A percentile compares a stretch with the other conserved stretches of the same genome.
These are phyloP conservation scores for Neurospora terricola DNA, from an alignment of 495 filamentous ascomycete species.

Conservation along the genomic window DNA sequence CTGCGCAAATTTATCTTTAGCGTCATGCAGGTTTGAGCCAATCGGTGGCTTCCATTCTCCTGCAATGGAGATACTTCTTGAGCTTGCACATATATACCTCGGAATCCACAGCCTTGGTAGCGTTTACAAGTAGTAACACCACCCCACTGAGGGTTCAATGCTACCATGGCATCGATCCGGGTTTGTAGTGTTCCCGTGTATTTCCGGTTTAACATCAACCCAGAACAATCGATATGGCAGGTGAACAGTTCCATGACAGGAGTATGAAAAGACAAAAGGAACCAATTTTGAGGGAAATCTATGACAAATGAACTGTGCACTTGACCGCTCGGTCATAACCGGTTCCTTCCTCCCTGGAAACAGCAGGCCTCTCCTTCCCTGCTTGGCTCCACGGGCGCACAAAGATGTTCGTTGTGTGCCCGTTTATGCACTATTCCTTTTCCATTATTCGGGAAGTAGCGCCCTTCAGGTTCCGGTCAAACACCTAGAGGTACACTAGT, in stretches of 20 bases:
- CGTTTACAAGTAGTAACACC: too few species aligned
- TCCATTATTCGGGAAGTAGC: not conserved
- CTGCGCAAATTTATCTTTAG: not conserved
- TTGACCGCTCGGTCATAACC: too few species aligned
- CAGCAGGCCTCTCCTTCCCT: not conserved
- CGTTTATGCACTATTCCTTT: not conserved
- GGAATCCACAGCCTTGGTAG: too few species aligned
- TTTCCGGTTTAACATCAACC: not conserved
- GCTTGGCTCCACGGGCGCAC: not conserved
- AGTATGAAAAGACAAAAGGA: not conserved
- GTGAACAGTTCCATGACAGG: not conserved
- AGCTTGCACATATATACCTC: too few species aligned
- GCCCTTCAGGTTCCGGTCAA: not conserved
- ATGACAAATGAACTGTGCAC: not conserved
- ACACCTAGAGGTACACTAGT: not conserved
- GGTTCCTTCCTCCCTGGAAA: not conserved
- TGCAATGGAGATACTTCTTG: too few species aligned
- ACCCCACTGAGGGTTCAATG: not conserved
- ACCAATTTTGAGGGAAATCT: not conserved
- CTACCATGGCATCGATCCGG: not conserved
- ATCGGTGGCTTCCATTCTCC: not conserved
- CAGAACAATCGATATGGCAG: not conserved
- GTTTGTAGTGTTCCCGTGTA: not conserved
- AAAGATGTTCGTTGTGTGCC: not conserved
- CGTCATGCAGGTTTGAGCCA: not conserved